Base-by-base conservation (phyloP, 1,284 basidiomycete genomes). In the Coniophora puteana region DNA sequence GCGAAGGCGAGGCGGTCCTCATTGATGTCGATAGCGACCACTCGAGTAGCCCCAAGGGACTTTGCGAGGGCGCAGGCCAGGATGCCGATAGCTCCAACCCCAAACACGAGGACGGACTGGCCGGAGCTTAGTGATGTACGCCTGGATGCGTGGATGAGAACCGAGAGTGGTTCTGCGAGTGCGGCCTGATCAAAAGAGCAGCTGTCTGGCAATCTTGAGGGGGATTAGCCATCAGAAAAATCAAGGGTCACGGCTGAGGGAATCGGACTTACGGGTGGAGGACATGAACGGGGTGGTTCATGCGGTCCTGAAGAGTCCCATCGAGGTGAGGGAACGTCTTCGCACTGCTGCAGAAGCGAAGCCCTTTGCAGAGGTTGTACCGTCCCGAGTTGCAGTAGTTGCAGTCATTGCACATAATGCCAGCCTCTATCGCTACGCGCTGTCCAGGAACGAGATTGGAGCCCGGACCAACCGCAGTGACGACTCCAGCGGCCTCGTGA, bases 271-370 rank as follows among this genome's bases (percentile, higher is more conserved):
- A 92, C 89, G 86, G 87, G 68, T 95, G 89, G 31, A 93, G 76
- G 45, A 91, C 76, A 55, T 85, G 74, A 0, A 80, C 79, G 3
- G 92, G 93, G 65, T 94, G 93, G 65, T 90, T 92, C 77, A 97
- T 89, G 51, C 75, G 74, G 44, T 81, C 79, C 62, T 93, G 89
- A 36, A 97, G 76, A 5, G 92, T 95, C 3, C 94, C 94, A 55
- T 97, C 93, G 18, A 89, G 74, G 59, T 98, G 94, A 34, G 94
- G 94, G 63, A 85, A 90, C 8, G 90, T 92, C 63, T 94, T 91
- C 33, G 94, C 94, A 40, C 81, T 86, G 46, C 79, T 84, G 55
- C 87, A 89, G 67, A 97, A 98, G 47, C 90, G 79, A 81, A 98
- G 76, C 52, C 68, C 66, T 53, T 83, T 82, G 75, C 94, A 98